Conservation (phyloP, 495 filamentous ascomycete species). For the Jackrogersella multiformis region DNA sequence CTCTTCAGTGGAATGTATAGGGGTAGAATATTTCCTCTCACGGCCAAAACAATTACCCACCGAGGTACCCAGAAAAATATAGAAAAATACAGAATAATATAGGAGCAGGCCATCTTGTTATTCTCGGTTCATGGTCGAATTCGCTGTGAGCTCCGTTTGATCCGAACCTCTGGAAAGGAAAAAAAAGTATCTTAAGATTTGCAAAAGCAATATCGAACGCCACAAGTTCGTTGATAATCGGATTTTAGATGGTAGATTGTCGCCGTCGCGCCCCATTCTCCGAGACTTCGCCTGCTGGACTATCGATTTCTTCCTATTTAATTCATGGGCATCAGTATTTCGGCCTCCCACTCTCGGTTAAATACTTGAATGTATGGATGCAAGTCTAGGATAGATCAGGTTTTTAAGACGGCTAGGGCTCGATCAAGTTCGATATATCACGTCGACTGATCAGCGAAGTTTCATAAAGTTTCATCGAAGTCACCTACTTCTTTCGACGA, state of each 20-base stretch:
- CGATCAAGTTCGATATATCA: conserved; percentile 19
- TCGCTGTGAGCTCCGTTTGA: not conserved
- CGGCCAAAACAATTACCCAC: not conserved
- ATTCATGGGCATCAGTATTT: conserved; percentile 33
- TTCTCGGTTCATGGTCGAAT: not conserved
- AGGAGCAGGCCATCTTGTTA: not conserved
- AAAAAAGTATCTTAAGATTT: not conserved
- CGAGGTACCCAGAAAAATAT: not conserved
- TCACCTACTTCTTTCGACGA: conserved; percentile 27
- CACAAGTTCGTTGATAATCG: conserved; percentile 28
- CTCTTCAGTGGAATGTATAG: conserved; percentile 12
- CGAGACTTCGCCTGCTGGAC: conserved; percentile 35
- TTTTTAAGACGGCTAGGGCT: conserved; percentile 12
- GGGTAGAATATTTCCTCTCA: conserved; percentile 9
- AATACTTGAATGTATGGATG: conserved; percentile 21
- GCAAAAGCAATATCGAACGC: conserved; percentile 32
- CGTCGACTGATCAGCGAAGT: conserved; percentile 14
- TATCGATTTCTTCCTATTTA: conserved; percentile 37
- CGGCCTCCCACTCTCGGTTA: conserved; percentile 25
- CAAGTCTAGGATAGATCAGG: conserved; percentile 25
- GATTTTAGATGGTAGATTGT: conserved; percentile 22
- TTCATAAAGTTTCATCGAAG: conserved; percentile 18
- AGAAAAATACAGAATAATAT: not conserved
- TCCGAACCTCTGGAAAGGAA: not conserved
- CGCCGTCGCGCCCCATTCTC: conserved; percentile 16